Evolutionary conservation across 352 stramenopile species (phyloP).

Genomic region (Globisporangium parvum): DNA sequence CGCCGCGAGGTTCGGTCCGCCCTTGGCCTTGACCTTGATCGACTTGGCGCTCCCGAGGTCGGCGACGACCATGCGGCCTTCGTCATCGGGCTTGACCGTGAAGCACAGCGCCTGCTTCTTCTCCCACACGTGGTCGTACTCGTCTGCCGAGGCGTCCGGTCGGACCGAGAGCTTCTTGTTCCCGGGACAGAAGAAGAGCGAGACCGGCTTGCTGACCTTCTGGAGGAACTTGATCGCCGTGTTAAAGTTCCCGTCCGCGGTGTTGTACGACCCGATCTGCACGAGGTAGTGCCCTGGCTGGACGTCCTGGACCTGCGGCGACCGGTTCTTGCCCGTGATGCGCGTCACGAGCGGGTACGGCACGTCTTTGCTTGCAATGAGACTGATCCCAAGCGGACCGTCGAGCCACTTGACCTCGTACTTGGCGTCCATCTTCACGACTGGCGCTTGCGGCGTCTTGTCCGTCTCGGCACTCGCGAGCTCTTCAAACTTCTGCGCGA

Average conservation of each 20-base stretch:
- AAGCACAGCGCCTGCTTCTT: slow-evolving; percentile 86
- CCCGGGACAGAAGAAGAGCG: slow-evolving; percentile 76
- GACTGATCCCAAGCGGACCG: slow-evolving; percentile 77
- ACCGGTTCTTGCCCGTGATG: slow-evolving; percentile 86
- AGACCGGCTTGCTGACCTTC: slow-evolving; percentile 82
- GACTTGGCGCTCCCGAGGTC: slow-evolving; percentile 83
- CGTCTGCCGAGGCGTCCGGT: slow-evolving; percentile 54
- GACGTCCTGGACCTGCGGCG: slow-evolving; percentile 81
- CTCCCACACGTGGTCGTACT: slow-evolving; percentile 86
- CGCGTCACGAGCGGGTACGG: slow-evolving; percentile 82
- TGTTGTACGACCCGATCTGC: slow-evolving; percentile 83
- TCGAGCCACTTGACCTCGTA: slow-evolving; percentile 88
- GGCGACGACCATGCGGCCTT: slow-evolving; percentile 69
- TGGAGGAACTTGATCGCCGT: slow-evolving; percentile 87
- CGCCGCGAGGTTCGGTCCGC: slow-evolving; percentile 41
- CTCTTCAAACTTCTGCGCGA: slow-evolving; percentile 76
- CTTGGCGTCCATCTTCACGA: slow-evolving; percentile 76
- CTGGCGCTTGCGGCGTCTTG: slow-evolving; percentile 51
- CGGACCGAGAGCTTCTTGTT: slow-evolving; percentile 75
- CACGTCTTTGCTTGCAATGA: slow-evolving; percentile 85
- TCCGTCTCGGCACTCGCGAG: slow-evolving; percentile 62
- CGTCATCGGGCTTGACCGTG: slow-evolving; percentile 61
- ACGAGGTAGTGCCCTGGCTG: slow-evolving; percentile 84
- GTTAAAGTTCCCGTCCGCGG: slow-evolving; percentile 82
- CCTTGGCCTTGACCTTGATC: slow-evolving; percentile 80